phyloP scores from a whole-genome alignment of 2,329 filamentous ascomycete genomes.

The Curvularia spicifera region DNA sequence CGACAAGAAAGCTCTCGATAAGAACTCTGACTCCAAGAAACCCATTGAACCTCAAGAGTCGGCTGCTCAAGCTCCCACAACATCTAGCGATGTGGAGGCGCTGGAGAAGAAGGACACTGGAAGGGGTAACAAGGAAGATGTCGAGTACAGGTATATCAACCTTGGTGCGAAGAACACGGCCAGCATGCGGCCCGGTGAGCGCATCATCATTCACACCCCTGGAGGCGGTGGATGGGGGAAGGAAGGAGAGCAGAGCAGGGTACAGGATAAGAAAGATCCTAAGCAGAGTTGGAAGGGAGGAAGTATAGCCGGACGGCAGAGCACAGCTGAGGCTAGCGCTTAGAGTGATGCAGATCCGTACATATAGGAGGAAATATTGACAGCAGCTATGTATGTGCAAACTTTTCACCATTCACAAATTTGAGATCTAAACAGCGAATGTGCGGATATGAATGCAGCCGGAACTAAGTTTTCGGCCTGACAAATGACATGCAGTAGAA shows the following conservation, averaged over 20 bases:
- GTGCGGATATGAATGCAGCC: not conserved
- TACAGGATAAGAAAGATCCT: conserved; percentile 61
- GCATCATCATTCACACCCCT: conserved; percentile 78
- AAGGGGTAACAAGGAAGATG: conserved; percentile 51
- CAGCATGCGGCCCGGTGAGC: conserved; percentile 75
- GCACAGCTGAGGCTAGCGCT: conserved; percentile 56
- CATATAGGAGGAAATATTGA: not conserved
- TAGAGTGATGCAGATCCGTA: not conserved
- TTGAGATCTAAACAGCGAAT: not conserved
- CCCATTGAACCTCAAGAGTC: conserved; percentile 26
- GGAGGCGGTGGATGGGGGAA: conserved; percentile 80
- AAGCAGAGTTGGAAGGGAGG: conserved; percentile 66
- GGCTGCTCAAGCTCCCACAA: conserved; percentile 53
- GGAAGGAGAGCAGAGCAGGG: conserved; percentile 63
- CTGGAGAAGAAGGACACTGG: conserved; percentile 39
- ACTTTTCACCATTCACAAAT: not conserved
- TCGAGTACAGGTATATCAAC: conserved; percentile 68
- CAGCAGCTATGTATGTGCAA: not conserved
- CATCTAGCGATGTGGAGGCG: conserved; percentile 52
- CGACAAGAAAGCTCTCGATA: conserved; percentile 34
- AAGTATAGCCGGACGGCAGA: conserved; percentile 62
- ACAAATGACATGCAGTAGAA: not conserved
- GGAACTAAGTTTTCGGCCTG: not conserved
- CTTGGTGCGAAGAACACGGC: conserved; percentile 82
- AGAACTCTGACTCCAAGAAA: conserved; percentile 32